These are phyloP conservation scores for Cordyceps militaris DNA, from an alignment of 2,329 filamentous ascomycete genomes.

Conservation along the genomic window DNA sequence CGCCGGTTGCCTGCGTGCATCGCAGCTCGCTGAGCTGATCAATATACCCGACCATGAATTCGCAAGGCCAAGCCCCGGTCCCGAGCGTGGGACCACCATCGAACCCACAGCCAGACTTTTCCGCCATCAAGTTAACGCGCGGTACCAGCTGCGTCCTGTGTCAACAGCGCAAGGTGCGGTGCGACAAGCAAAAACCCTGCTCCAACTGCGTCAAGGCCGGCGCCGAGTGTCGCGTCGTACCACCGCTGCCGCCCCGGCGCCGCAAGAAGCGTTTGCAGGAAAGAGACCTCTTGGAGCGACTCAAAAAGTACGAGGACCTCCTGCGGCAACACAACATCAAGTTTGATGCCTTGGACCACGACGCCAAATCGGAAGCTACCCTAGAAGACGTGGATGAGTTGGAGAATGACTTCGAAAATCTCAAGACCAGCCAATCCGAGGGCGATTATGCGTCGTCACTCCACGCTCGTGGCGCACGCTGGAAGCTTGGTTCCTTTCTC, in stretches of 20 bases:
- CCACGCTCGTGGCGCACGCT: background rate
- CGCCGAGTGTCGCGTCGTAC: constrained; percentile 53
- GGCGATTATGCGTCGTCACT: constrained; percentile 25
- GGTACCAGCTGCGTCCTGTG: constrained; percentile 63
- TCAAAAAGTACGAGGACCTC: constrained; percentile 61
- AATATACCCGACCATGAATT: constrained; percentile 8
- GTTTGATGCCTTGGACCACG: constrained; percentile 36
- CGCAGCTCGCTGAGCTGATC: background rate
- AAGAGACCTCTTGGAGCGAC: constrained; percentile 60
- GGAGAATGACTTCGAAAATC: constrained; percentile 47
- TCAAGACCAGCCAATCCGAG: constrained; percentile 45
- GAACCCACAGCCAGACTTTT: constrained; percentile 29
- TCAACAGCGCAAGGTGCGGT: constrained; percentile 69
- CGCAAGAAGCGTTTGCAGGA: constrained; percentile 61
- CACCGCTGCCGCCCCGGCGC: constrained; percentile 49
- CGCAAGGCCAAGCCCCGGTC: constrained; percentile 3
- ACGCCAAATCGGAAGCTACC: constrained; percentile 19
- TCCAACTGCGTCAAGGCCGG: constrained; percentile 58
- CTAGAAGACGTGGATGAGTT: constrained; percentile 49
- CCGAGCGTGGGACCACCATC: constrained; percentile 2
- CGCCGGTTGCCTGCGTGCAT: background rate
- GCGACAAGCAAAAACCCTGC: constrained; percentile 66
- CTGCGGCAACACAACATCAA: constrained; percentile 58
- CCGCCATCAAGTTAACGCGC: constrained; percentile 47
- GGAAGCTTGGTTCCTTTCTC: constrained; percentile 25